Evolutionary conservation across 805 yeast species (phyloP), one percentile per base, ranked within the genome.

Genomic region (Hanseniaspora meyeri): DNA sequence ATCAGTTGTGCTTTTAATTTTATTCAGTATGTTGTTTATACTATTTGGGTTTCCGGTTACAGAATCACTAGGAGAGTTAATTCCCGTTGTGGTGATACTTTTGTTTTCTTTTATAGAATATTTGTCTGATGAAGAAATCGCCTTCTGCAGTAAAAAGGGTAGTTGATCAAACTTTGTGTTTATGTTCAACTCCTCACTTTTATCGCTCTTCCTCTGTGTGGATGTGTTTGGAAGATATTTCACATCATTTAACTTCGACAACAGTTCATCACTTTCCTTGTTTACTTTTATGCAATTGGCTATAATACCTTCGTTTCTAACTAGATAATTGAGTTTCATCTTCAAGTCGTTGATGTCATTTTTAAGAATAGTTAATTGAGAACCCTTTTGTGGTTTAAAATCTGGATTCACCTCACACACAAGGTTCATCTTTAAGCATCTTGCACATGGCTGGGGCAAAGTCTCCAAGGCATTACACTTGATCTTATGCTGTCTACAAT

Each of bases 401-500:
- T 83, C 83, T 1, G 96, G 96, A 68, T 90, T 96, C 27, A 90
- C 86, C 62, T 85, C 91, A 72, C 97, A 90, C 57, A 76, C 77
- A 40, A 88, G 72, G 2, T 81, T 83, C 86, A 86, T 84, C 64
- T 85, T 76, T 54, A 80, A 83, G 70, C 97, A 90, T 59, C 96
- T 70, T 17, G 84, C 77, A 67, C 97, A 90, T 0, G 96, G 85
- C 7, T 74, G 72, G 0, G 96, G 96, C 61, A 78, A 85, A 60
- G 83, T 80, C 24, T 85, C 90, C 2, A 87, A 78, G 0, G 97
- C 97, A 66, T 90, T 87, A 70, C 97, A 90, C 66, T 85, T 85
- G 67, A 90, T 88, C 69, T 90, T 90, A 68, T 89, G 96, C 66
- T 90, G 96, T 52, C 97, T 79, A 66, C 97, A 90, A 66, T 88